A percentile compares a stretch with the other conserved stretches of the same genome.
Evolutionary conservation across 2,329 filamentous ascomycete genomes (phyloP).

Genomic region (Neonectria ditissima): DNA sequence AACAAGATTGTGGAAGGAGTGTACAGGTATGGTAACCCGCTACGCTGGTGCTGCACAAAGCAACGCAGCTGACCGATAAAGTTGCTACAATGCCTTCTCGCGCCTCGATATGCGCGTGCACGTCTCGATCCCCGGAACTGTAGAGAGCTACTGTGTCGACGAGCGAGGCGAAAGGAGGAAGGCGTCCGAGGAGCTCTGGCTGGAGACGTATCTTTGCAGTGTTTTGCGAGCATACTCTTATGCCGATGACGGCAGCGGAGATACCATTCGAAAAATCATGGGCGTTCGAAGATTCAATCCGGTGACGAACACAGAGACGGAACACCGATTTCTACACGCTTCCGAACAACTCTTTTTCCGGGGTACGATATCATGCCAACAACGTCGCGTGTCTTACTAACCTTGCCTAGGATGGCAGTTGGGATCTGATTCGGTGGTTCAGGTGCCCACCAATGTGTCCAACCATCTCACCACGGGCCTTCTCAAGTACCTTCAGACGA

Average conservation of each 20-base stretch:
- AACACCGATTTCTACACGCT: constrained; percentile 94
- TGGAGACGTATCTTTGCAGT: constrained; percentile 97
- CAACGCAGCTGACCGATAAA: constrained; percentile 49
- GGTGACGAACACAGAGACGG: constrained; percentile 96
- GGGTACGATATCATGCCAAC: constrained; percentile 63
- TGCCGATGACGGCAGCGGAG: constrained; percentile 93
- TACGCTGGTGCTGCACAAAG: background rate
- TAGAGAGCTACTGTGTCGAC: constrained; percentile 97
- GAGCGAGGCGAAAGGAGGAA: constrained; percentile 95
- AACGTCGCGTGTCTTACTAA: constrained; percentile 30
- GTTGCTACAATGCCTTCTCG: constrained; percentile 99
- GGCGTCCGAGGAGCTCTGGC: constrained; percentile 93
- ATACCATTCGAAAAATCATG: constrained; percentile 95
- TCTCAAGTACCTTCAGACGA: constrained; percentile 94
- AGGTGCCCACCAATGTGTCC: constrained; percentile 95
- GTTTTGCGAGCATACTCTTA: constrained; percentile 96
- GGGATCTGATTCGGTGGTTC: constrained; percentile 95
- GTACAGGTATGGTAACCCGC: constrained; percentile 77
- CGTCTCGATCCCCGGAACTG: constrained; percentile 94
- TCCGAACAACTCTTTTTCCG: constrained; percentile 96
- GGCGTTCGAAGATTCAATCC: constrained; percentile 98
- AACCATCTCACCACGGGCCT: constrained; percentile 96
- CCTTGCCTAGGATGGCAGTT: constrained; percentile 81
- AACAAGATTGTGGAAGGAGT: constrained; percentile 93
- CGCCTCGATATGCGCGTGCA: constrained; percentile 98